phyloP scores from a whole-genome alignment of 164 flowering plant species.

The Macadamia tetraphylla region DNA sequence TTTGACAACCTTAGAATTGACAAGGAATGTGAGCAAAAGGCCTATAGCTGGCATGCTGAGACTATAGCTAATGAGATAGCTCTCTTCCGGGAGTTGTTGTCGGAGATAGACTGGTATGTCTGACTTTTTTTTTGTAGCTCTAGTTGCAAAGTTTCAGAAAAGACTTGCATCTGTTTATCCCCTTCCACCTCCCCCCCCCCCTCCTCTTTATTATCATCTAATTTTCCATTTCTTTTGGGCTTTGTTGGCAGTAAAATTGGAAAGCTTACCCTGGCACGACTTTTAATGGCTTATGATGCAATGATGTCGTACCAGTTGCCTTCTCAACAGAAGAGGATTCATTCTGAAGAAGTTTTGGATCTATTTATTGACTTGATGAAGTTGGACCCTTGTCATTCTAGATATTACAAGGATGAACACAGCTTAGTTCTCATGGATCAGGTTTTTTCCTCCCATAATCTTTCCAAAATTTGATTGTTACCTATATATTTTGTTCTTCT shows the following conservation, averaged over 20 bases:
- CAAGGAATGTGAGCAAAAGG: slow-evolving; percentile 20
- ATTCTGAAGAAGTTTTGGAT: slow-evolving; percentile 56
- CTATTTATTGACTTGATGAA: slow-evolving; percentile 57
- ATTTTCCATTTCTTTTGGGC: neutral
- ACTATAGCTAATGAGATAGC: slow-evolving; percentile 49
- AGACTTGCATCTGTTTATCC: neutral
- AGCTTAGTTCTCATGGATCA: slow-evolving; percentile 57
- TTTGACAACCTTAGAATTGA: slow-evolving; percentile 25
- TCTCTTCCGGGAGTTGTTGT: slow-evolving; percentile 54
- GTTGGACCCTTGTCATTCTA: slow-evolving; percentile 61
- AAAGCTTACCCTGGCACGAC: slow-evolving; percentile 84
- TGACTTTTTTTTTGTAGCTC: slow-evolving; percentile 1
- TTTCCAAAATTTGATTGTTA: neutral
- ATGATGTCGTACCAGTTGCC: slow-evolving; percentile 24
- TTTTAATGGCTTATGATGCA: slow-evolving; percentile 55
- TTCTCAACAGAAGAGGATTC: slow-evolving; percentile 20
- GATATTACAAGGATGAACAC: slow-evolving; percentile 64
- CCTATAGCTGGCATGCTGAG: slow-evolving; percentile 39
- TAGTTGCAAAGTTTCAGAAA: neutral
- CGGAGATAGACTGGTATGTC: slow-evolving; percentile 46
- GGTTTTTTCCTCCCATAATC: slow-evolving; percentile 27
- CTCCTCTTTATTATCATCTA: neutral
- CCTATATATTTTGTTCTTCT: neutral
- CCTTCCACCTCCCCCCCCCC: too few species aligned
- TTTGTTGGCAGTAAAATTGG: slow-evolving; percentile 68